These are phyloP conservation scores for Ilex paraguariensis DNA, from an alignment of 305 asterid genomes.

Conservation along the genomic window DNA sequence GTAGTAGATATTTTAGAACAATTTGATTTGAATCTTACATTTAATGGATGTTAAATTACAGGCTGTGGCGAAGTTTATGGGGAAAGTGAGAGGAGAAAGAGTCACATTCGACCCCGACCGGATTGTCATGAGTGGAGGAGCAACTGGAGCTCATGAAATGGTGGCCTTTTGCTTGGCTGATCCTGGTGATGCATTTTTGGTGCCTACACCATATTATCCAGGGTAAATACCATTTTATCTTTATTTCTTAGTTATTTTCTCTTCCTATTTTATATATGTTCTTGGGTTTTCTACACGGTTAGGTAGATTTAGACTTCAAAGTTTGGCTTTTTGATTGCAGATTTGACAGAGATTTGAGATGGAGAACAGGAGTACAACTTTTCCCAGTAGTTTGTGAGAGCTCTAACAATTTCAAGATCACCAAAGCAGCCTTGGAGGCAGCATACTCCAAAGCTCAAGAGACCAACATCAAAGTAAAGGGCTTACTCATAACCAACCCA, in stretches of 20 bases:
- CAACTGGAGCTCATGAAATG: slow-evolving; percentile 73
- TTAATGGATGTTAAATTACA: slow-evolving; percentile 14
- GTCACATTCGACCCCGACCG: slow-evolving; percentile 55
- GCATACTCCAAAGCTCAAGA: slow-evolving; percentile 56
- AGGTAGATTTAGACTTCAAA: too few species aligned
- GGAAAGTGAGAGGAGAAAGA: slow-evolving; percentile 55
- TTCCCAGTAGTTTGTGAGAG: too few species aligned
- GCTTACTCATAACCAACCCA: slow-evolving; percentile 66
- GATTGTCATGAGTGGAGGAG: slow-evolving; percentile 80
- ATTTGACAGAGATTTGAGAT: slow-evolving; percentile 67
- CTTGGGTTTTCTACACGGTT: too few species aligned
- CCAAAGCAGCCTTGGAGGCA: slow-evolving; percentile 42
- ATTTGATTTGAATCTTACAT: too few species aligned
- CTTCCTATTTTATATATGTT: neutral
- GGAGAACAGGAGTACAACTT: slow-evolving; percentile 77
- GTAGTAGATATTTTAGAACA: too few species aligned
- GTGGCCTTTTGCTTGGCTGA: slow-evolving; percentile 75
- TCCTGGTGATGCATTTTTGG: slow-evolving; percentile 72
- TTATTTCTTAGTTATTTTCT: neutral
- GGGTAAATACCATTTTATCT: slow-evolving; percentile 35
- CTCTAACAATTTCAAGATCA: slow-evolving; percentile 63
- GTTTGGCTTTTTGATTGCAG: slow-evolving; percentile 25
- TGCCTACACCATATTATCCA: slow-evolving; percentile 79
- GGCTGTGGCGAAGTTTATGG: slow-evolving; percentile 83
- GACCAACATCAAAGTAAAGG: slow-evolving; percentile 50